Base-by-base conservation (phyloP, 805 yeast genomes). In the Clavispora asparagi region DNA sequence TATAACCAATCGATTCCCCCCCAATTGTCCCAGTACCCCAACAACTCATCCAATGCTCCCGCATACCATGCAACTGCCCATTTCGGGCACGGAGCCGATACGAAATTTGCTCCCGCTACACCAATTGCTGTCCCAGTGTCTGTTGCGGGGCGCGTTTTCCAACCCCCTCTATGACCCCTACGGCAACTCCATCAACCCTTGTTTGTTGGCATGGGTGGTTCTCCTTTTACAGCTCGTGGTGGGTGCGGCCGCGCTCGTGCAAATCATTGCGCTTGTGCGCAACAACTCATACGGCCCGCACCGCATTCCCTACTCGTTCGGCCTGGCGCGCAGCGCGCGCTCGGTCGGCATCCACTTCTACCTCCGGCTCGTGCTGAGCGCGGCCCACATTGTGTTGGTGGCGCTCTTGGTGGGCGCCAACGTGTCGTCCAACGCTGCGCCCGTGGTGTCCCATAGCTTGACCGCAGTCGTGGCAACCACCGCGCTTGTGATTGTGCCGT, bases 181-280 rank as follows among this genome's bases (percentile, higher is more conserved):
- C 31, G 50, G 51, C 14, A 64, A 65, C 48, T 51, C 59, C 36
- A 35, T 65, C 8, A 62, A 65, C 47, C 70, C 70, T 3, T 61
- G 66, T 44, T 65, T 67, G 44, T 40, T 65, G 31, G 41, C 56
- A 14, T 45, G 52, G 13, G 45, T 52, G 12, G 44, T 48, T 16
- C 28, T 48, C 23, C 30, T 42, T 3, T 41, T 50, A 35, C 53
- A 45, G 42, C 48, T 29, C 17, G 37, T 49, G n/a, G n/a, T 51
- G 19, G 62, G 55, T 8, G 42, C 38, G 4, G 46, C 49, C 13
- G 58, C 46, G 2, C n/a, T 55, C 7, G 26, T 17, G n/a, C 64
- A 61, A 38, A 45, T 53, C 14, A 17, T 43, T n/a, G 42, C 36
- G 29, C 49, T 59, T 14, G 45, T 48, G n/a, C 45, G 52, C 38